These are phyloP conservation scores for Barnettozyma californica DNA, from an alignment of 805 yeast species.

Conservation along the genomic window DNA sequence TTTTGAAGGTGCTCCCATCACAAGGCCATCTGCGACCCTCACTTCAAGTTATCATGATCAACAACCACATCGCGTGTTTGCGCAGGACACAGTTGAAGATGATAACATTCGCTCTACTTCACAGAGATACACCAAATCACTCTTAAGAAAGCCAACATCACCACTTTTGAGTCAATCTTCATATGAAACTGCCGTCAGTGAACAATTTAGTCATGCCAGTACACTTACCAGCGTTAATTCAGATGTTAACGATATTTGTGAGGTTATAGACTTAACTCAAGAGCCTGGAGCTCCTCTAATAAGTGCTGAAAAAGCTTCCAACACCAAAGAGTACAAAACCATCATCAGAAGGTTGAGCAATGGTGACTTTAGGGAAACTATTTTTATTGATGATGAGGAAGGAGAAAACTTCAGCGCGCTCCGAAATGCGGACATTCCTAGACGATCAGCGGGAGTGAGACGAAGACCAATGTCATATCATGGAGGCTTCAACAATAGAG, in stretches of 20 bases:
- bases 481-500: conserved; percentile 2
- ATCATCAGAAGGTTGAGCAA: conserved; percentile 14
- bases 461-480: conserved; percentile 13
- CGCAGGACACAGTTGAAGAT: conserved; percentile 16
- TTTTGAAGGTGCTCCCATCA: not conserved
- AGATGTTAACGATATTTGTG: not conserved
- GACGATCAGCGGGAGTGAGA: not conserved
- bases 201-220: conserved; percentile 17
- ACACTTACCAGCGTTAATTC: conserved; percentile 7
- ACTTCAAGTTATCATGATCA: conserved; percentile 14
- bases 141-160: conserved; percentile 5
- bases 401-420: not conserved
- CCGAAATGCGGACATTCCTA: not conserved
- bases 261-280: conserved; percentile 12
- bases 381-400: conserved; percentile 21
- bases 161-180: conserved; percentile 22
- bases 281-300: conserved; percentile 2
- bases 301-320: not conserved
- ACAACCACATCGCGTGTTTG: conserved; percentile 14
- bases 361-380: conserved; percentile 20
- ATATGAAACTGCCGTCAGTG: conserved; percentile 22
- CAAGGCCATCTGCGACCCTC: not conserved
- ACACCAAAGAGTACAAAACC: not conserved
- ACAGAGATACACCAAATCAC: conserved; percentile 1
- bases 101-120: conserved; percentile 14